These are phyloP conservation scores for Canavalia ensiformis DNA, from an alignment of 306 rosid genomes.

Conservation along the genomic window DNA sequence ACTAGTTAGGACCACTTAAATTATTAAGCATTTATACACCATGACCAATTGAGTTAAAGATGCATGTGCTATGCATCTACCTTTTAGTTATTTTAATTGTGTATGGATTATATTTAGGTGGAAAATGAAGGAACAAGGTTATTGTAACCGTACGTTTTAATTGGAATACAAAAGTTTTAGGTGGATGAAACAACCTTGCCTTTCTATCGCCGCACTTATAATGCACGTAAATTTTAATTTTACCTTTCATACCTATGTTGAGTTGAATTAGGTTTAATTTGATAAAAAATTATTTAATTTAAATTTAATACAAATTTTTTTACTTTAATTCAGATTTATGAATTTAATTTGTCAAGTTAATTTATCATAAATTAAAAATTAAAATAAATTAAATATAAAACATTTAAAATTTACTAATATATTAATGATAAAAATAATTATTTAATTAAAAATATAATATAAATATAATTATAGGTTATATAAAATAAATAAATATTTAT, in stretches of 20 bases:
- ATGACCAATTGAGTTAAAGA: slow-evolving; percentile 3
- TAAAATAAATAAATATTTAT: no score
- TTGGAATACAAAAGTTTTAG: not conserved
- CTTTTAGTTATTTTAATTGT: not conserved
- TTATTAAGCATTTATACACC: not conserved
- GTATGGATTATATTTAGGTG: slow-evolving; percentile 6
- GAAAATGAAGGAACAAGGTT: slow-evolving; percentile 13
- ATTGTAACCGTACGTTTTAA: not conserved
- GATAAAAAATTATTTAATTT: no score
- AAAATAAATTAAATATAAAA: no score
- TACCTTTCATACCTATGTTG: not conserved
- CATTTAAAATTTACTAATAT: no score
- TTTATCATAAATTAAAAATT: no score
- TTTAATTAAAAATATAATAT: no score
- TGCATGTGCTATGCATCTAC: slow-evolving; percentile 11
- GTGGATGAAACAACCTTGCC: slow-evolving; percentile 26
- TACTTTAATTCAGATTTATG: no score
- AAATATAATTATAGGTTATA: no score
- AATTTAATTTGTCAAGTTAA: no score
- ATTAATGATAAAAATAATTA: no score
- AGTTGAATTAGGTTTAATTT: no score
- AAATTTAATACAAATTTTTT: no score
- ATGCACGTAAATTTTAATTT: not conserved
- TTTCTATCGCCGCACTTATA: not conserved
- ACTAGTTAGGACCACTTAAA: slow-evolving; percentile 33